These are phyloP conservation scores for Coemansia reversa DNA, from an alignment of 192 early-diverging fungal species.

Conservation along the genomic window DNA sequence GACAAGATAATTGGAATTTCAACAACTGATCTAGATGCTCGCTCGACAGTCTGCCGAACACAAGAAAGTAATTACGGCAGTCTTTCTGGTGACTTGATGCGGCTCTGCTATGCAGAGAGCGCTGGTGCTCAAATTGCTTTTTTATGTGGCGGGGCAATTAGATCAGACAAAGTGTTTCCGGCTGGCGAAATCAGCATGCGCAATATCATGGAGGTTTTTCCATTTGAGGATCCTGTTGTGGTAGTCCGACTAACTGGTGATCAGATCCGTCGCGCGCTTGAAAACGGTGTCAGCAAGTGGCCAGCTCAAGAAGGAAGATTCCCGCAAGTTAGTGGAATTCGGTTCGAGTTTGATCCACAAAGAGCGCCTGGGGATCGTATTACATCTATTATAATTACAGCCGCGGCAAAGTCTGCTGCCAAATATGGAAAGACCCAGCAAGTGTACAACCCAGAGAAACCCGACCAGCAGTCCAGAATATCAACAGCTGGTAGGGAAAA, in stretches of 20 bases:
- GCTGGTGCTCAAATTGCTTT: slow-evolving; percentile 51
- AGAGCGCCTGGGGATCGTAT: slow-evolving; percentile 55
- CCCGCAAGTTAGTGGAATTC: slow-evolving; percentile 64
- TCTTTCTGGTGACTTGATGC: slow-evolving; percentile 64
- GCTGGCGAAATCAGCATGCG: slow-evolving; percentile 59
- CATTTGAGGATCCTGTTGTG: slow-evolving; percentile 67
- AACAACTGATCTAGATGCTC: slow-evolving; percentile 56
- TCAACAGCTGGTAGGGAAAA: slow-evolving; percentile 3
- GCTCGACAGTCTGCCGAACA: slow-evolving; percentile 58
- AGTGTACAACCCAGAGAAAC: background rate
- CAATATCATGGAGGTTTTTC: slow-evolving; percentile 67
- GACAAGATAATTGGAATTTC: slow-evolving; percentile 60
- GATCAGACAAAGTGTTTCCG: slow-evolving; percentile 60
- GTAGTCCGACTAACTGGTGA: slow-evolving; percentile 62
- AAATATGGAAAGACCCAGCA: background rate
- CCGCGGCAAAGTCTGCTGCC: slow-evolving; percentile 29
- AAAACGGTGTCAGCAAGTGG: slow-evolving; percentile 64
- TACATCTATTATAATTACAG: slow-evolving; percentile 48
- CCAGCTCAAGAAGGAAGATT: slow-evolving; percentile 71
- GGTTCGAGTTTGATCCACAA: slow-evolving; percentile 59
- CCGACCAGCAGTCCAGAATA: background rate
- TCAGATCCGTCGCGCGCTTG: slow-evolving; percentile 62
- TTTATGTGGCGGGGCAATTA: slow-evolving; percentile 62
- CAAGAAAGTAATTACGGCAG: slow-evolving; percentile 65
- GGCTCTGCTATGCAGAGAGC: slow-evolving; percentile 47